These are phyloP conservation scores for Phytophthora quininea DNA, from an alignment of 352 stramenopile genomes.

Conservation along the genomic window DNA sequence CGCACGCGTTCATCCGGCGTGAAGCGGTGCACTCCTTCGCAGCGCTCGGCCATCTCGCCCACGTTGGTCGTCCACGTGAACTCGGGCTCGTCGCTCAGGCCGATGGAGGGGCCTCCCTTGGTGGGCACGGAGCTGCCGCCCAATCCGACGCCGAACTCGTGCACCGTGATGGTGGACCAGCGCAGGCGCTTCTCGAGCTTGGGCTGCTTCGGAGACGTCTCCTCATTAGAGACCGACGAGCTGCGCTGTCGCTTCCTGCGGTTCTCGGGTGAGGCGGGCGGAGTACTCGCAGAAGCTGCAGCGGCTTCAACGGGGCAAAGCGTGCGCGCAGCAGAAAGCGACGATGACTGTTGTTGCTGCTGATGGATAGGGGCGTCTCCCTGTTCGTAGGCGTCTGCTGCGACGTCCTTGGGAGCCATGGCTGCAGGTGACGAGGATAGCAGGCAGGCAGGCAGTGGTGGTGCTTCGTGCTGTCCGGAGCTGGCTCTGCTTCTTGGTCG, in stretches of 20 bases:
- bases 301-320: not conserved
- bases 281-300: conserved; percentile 1
- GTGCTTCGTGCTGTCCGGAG: not conserved
- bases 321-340: not conserved
- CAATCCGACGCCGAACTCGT: conserved; percentile 63
- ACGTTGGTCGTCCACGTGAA: conserved; percentile 72
- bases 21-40: conserved; percentile 65
- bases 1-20: conserved; percentile 54
- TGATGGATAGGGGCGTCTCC: conserved; percentile 12
- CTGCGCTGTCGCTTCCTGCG: conserved; percentile 25
- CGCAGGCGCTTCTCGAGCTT: conserved; percentile 52
- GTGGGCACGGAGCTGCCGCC: conserved; percentile 56
- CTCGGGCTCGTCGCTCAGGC: conserved; percentile 51
- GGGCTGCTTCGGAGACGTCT: conserved; percentile 15
- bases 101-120: conserved; percentile 58
- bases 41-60: conserved; percentile 63
- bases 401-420: conserved; percentile 55
- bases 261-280: conserved; percentile 11
- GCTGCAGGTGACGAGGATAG: conserved; percentile 1
- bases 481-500: conserved; percentile 10
- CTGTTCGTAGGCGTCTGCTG: conserved; percentile 19
- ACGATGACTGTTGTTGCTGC: not conserved
- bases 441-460: conserved; percentile 5
- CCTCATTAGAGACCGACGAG: conserved; percentile 7
- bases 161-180: conserved; percentile 61